Base-by-base conservation (phyloP, 208 protist genomes). In the Leishmania braziliensis region DNA sequence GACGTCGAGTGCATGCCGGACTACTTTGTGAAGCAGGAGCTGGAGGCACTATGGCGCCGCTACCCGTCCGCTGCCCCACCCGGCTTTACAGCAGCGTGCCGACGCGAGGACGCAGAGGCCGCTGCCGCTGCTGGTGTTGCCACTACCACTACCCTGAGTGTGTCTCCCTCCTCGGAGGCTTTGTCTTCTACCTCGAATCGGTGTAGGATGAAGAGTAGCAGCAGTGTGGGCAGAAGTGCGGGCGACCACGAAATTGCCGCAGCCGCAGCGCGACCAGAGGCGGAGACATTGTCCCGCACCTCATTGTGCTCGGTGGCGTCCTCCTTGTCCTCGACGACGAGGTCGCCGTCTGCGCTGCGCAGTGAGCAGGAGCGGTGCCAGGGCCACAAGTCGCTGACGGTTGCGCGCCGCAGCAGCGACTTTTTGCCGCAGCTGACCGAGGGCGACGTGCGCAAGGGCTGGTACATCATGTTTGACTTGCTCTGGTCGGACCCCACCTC, bases 401-500 rank as follows among this genome's bases (percentile, higher is more conserved):
- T 1, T 3, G 6, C 39, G 46, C 75, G 43, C 26, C 29, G 43
- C 74, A 86, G 73, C 78, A 39, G 65, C 36, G 83, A 80, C 72
- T 77, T 77, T 18, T 26, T 82, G 6, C 79, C 83, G 36, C 54
- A 70, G 43, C 58, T 77, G 0, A 81, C 75, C 5, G 81, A 91
- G 36, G 92, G 82, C 18, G 72, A 85, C 29, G 73, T 94, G 54
- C 87, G 88, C 53, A 87, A 85, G 62, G 84, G 84, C 36, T 96
- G 90, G 91, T 89, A 87, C 82, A 85, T 86, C 23, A 87, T 84
- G 69, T 94, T 90, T 72, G 93, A 97, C 70, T 82, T 97, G 20
- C 81, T 95, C 36, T 97, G 93, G 93, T 94, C 90, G n/a, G 93
- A 97, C 78, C 92, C 93, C 18, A 93, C 90, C 0, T 71, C 81